Evolutionary conservation across 176 grass and related monocot species (phyloP), one percentile per base, ranked within the genome.

Genomic region (Poa annua): DNA sequence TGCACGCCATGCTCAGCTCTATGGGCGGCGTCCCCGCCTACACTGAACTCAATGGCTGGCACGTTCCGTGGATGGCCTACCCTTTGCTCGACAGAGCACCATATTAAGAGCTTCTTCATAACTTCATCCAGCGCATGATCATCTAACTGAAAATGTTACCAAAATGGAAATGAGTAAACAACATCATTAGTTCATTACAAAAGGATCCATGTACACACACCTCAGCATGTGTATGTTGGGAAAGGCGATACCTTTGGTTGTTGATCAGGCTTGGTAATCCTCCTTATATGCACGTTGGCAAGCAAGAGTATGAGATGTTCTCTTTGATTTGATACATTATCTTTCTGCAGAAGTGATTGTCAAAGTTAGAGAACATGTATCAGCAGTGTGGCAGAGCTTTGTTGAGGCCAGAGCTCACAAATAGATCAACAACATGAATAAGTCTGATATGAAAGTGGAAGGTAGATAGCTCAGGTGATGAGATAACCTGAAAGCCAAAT

Each of bases 291-390:
- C 25, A 91, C 85, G 26, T 93, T 98, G 77, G 95, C 95, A 85
- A 98, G 95, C 82, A 98, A 91, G 65, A 98, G 87, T 85, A 98
- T 95, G 54, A 98, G 87, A 76, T 98, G 95, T 51, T 98, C 95
- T 76, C 95, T 89, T 90, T 98, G 95, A 64, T 98, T 98, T 62
- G 95, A 93, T 4, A 92, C 92, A 47, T 90, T 98, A 88, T 98
- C 90, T 77, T 88, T 91, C 95, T 98, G 72, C 73, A 78, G 47
- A 60, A 86, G 70, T 68, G 80, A 22, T 50, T 6, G 49, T 34
- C 21, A 52, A 77, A 69, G 60, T 83, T 65, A 55, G 59, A 32
- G n/a, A 32, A 51, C 45, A 63, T 49, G 29, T 39, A 73, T 70
- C 34, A 25, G 57, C 22, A 59, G 55, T 4, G n/a, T n/a, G 55